phyloP scores from a whole-genome alignment of 345 rosid genomes.

The Sonneratia caseolaris region DNA sequence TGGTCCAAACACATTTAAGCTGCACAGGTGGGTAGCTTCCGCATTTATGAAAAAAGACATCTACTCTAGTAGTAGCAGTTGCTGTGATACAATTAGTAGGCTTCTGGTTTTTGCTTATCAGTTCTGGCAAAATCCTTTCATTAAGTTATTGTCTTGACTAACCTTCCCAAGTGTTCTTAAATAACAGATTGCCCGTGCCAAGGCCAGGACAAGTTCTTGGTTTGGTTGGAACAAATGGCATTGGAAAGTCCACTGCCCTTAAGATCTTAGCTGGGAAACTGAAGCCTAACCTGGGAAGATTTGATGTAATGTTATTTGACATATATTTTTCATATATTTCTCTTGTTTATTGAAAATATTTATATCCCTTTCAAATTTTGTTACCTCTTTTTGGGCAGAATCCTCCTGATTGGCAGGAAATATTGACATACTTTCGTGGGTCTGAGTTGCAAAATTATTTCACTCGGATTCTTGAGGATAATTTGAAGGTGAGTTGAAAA shows the following conservation, averaged over 20 bases:
- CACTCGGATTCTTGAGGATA: slow-evolving; percentile 90
- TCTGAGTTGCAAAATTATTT: slow-evolving; percentile 96
- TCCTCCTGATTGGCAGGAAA: slow-evolving; percentile 99
- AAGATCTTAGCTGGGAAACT: slow-evolving; percentile 91
- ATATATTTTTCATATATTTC: background rate
- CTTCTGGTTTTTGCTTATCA: background rate
- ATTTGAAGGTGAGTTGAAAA: slow-evolving; percentile 54
- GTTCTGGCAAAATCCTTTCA: slow-evolving; percentile 1
- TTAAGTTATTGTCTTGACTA: slow-evolving; percentile 12
- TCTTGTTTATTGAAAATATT: background rate
- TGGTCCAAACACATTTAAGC: slow-evolving; percentile 86
- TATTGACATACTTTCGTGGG: slow-evolving; percentile 90
- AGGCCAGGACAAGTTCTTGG: slow-evolving; percentile 99
- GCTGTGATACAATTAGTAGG: background rate
- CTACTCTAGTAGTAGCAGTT: background rate
- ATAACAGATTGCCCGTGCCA: slow-evolving; percentile 85
- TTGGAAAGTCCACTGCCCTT: slow-evolving; percentile 95
- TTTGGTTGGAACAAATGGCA: slow-evolving; percentile 98
- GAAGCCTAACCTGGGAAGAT: slow-evolving; percentile 95
- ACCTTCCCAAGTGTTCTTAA: slow-evolving; percentile 1
- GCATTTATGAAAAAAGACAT: background rate
- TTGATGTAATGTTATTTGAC: slow-evolving; percentile 33
- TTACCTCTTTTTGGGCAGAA: slow-evolving; percentile 35
- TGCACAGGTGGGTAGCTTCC: slow-evolving; percentile 54
- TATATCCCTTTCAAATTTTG: background rate